These are phyloP conservation scores for Mortierella antarctica DNA, from an alignment of 192 early-diverging fungal genomes.

Conservation along the genomic window DNA sequence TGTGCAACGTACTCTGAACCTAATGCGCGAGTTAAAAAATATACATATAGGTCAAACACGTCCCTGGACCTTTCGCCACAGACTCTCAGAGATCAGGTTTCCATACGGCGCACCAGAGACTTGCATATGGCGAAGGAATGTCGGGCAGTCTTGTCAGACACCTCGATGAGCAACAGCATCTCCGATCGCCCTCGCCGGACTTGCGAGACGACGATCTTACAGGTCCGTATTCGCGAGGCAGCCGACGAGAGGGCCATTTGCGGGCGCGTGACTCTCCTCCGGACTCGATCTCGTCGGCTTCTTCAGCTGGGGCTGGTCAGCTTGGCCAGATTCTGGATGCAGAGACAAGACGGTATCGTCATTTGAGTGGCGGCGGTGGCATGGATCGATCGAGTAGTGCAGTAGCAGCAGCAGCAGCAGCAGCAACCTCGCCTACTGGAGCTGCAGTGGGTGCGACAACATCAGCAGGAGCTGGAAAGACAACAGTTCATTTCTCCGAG, in stretches of 20 bases:
- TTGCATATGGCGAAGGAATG: no score
- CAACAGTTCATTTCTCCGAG: conserved; percentile 41
- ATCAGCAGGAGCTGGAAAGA: conserved; percentile 17
- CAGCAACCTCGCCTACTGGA: neutral
- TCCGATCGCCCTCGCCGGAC: conserved; percentile 39
- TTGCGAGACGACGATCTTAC: neutral
- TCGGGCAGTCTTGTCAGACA: neutral
- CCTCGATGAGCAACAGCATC: neutral
- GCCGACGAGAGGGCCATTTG: neutral
- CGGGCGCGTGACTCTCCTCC: conserved; percentile 16
- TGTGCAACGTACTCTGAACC: neutral
- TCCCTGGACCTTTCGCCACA: conserved; percentile 4
- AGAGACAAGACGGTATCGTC: neutral
- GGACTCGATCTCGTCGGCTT: conserved; percentile 10
- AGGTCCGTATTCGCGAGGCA: neutral
- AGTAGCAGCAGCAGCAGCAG: neutral
- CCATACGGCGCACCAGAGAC: neutral
- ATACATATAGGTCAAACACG: conserved; percentile 5
- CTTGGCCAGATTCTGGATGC: neutral
- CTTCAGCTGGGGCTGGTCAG: neutral
- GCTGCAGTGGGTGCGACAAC: neutral
- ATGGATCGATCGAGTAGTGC: neutral
- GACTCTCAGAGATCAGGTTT: neutral
- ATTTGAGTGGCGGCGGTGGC: neutral
- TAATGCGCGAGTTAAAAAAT: no score